Evolutionary conservation across 768 basidiomycete species (phyloP).

Genomic region (Cystofilobasidium bisporidii): DNA sequence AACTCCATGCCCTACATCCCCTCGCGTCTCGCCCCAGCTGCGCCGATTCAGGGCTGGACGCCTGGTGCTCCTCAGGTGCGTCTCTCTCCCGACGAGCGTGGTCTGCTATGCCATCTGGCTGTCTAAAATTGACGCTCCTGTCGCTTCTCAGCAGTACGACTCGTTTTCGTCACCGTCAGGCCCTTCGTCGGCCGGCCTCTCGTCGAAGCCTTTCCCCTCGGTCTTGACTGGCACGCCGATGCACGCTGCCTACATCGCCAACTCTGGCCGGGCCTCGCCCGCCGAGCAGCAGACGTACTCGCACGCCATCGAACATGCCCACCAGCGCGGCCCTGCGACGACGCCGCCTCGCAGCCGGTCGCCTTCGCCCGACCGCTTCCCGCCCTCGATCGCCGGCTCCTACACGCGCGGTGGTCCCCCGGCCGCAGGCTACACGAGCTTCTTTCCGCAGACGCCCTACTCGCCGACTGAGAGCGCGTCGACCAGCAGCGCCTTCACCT

Average conservation of each 20-base stretch:
- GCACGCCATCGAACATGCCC: background rate
- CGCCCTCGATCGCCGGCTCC: background rate
- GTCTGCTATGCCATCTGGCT: too few relatives aligned
- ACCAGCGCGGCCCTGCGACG: background rate
- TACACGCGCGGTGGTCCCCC: background rate
- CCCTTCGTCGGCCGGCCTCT: background rate
- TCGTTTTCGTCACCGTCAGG: background rate
- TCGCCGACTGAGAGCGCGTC: background rate
- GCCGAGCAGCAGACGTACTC: constrained; percentile 10
- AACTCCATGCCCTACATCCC: background rate
- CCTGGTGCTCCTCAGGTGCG: background rate
- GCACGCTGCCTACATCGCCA: constrained; percentile 9
- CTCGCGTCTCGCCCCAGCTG: background rate
- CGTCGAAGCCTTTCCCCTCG: background rate
- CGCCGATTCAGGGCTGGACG: background rate
- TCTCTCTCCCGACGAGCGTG: too few relatives aligned
- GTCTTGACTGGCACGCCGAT: constrained; percentile 1
- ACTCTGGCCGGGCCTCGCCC: background rate
- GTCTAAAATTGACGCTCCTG: background rate
- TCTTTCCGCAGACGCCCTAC: background rate
- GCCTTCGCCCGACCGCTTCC: background rate
- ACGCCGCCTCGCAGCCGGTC: background rate
- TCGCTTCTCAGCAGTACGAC: background rate
- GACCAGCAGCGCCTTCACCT: background rate
- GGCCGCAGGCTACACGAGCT: background rate